These are phyloP conservation scores for Termitomyces sp. DNA, from an alignment of 768 basidiomycete genomes.

Conservation along the genomic window DNA sequence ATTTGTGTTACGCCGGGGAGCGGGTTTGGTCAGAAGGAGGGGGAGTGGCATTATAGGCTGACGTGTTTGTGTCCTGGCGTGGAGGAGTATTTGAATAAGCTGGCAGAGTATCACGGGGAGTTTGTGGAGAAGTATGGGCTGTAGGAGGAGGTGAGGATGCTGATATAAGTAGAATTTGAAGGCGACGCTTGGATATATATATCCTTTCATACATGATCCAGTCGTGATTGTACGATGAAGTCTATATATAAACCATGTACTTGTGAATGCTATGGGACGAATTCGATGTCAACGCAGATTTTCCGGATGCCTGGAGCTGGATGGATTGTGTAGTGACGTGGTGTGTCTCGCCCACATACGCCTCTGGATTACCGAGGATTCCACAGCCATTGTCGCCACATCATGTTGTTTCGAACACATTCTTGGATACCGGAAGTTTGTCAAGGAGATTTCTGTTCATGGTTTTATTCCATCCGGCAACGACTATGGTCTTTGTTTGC, in stretches of 20 bases:
- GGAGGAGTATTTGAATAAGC: constrained; percentile 84
- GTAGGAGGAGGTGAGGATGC: neutral
- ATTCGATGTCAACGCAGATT: too few relatives aligned
- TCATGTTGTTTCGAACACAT: too few relatives aligned
- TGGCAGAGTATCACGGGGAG: constrained; percentile 49
- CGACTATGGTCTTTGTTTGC: too few relatives aligned
- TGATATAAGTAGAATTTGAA: neutral
- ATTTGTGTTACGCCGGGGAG: constrained; percentile 94
- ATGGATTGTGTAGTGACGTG: too few relatives aligned
- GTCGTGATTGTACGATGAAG: too few relatives aligned
- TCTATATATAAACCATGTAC: neutral
- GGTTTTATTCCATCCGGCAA: too few relatives aligned
- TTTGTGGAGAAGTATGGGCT: constrained; percentile 25
- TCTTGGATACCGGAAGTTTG: too few relatives aligned
- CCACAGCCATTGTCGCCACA: too few relatives aligned
- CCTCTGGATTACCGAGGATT: too few relatives aligned
- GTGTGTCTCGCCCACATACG: too few relatives aligned
- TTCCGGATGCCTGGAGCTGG: too few relatives aligned
- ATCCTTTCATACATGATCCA: neutral
- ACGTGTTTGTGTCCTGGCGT: constrained; percentile 95
- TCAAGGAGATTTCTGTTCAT: too few relatives aligned
- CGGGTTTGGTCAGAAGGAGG: constrained; percentile 92
- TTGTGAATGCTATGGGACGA: neutral
- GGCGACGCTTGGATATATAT: neutral
- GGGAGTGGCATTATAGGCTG: constrained; percentile 86